phyloP scores from a whole-genome alignment of 2,329 filamentous ascomycete species.

The Paecilomyces sp. region DNA sequence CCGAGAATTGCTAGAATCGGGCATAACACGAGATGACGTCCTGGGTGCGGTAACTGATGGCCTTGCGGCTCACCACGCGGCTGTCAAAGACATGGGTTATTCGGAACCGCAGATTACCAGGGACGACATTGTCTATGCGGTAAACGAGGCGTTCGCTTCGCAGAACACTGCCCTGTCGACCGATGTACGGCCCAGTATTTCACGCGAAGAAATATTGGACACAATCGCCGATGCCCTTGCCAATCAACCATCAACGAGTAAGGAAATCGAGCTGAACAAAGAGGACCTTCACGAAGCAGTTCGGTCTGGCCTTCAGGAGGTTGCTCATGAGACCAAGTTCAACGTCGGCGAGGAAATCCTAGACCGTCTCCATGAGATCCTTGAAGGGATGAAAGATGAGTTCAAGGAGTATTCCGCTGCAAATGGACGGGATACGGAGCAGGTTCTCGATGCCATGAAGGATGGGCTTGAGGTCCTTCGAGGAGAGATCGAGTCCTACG shows the following conservation, averaged over 20 bases:
- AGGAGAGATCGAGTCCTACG: conserved; percentile 71
- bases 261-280: conserved; percentile 55
- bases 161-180: conserved; percentile 29
- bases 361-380: conserved; percentile 50
- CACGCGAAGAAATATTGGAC: conserved; percentile 49
- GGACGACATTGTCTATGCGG: conserved; percentile 14
- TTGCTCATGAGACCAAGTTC: conserved; percentile 43
- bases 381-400: conserved; percentile 56
- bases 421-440: conserved; percentile 75
- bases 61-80: conserved; percentile 40
- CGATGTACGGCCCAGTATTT: conserved; percentile 36
- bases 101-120: conserved; percentile 23
- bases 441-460: conserved; percentile 79
- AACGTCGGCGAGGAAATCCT: conserved; percentile 53
- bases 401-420: conserved; percentile 74
- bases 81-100: conserved; percentile 48
- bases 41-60: conserved; percentile 54
- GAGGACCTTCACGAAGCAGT: conserved; percentile 54
- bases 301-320: conserved; percentile 49
- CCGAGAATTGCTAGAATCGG: conserved; percentile 22
- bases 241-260: conserved; percentile 34
- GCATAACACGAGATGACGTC: conserved; percentile 49
- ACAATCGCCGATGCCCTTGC: conserved; percentile 55
- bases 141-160: conserved; percentile 20
- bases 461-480: conserved; percentile 79